Evolutionary conservation across 768 basidiomycete genomes (phyloP).

Genomic region (Glaciozyma martinii): DNA sequence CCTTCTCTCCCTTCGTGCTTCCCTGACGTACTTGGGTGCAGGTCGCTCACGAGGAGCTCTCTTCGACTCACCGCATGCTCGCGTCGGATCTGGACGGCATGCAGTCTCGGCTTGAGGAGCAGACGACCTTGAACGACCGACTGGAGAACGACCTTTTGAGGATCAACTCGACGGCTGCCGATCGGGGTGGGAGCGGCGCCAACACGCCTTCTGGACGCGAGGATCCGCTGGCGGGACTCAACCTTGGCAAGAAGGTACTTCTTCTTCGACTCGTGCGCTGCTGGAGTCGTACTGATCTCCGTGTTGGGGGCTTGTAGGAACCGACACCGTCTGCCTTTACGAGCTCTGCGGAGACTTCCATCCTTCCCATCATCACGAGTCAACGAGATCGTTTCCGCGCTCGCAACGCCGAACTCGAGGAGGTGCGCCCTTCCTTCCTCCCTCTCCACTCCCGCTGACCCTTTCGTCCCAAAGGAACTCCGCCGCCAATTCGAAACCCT

Average conservation of each 20-base stretch:
- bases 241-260: constrained; percentile 53
- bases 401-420: constrained; percentile 92
- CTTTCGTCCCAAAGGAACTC: constrained; percentile 55
- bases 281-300: too few relatives aligned
- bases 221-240: constrained; percentile 64
- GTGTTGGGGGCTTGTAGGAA: constrained; percentile 17
- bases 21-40: neutral
- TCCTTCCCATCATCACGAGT: constrained; percentile 94
- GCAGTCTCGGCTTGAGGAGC: constrained; percentile 62
- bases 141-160: constrained; percentile 83
- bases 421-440: constrained; percentile 47
- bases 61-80: constrained; percentile 54
- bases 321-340: constrained; percentile 53
- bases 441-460: neutral
- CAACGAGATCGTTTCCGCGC: constrained; percentile 97
- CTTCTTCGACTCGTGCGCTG: neutral
- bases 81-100: constrained; percentile 54
- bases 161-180: constrained; percentile 52
- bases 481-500: constrained; percentile 91
- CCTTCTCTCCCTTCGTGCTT: neutral
- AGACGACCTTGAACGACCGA: constrained; percentile 71
- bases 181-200: neutral
- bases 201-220: constrained; percentile 37
- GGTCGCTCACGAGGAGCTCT: constrained; percentile 77
- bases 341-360: constrained; percentile 77